These are phyloP conservation scores for Kwoniella dendrophila DNA, from an alignment of 768 basidiomycete genomes.

Conservation along the genomic window DNA sequence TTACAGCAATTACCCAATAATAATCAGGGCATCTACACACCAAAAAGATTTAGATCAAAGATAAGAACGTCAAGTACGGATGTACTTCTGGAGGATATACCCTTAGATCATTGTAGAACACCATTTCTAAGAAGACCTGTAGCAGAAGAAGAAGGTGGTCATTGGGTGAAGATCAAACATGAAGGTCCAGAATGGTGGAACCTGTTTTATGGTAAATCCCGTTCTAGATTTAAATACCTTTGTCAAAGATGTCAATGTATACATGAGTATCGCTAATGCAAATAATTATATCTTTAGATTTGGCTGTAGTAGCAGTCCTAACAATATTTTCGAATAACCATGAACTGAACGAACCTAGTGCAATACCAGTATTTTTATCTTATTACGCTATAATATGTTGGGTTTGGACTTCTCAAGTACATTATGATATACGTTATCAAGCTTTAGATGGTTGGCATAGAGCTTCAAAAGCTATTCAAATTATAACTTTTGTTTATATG, in stretches of 20 bases:
- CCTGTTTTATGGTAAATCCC: slow-evolving; percentile 40
- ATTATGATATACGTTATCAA: slow-evolving; percentile 42
- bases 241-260: no score
- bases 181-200: slow-evolving; percentile 43
- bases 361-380: slow-evolving; percentile 41
- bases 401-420: slow-evolving; percentile 41
- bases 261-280: background rate
- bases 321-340: slow-evolving; percentile 35
- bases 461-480: slow-evolving; percentile 34
- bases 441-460: slow-evolving; percentile 39
- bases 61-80: no score
- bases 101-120: background rate
- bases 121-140: slow-evolving; percentile 15
- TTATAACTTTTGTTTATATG: slow-evolving; percentile 40
- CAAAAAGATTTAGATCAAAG: background rate
- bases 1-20: background rate
- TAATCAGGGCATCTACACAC: no score
- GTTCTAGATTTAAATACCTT: slow-evolving; percentile 29
- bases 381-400: slow-evolving; percentile 41
- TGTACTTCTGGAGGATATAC: no score
- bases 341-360: slow-evolving; percentile 29
- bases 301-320: slow-evolving; percentile 47
- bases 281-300: slow-evolving; percentile 28
- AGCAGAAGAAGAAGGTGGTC: slow-evolving; percentile 14
- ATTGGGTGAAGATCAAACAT: slow-evolving; percentile 32